Evolutionary conservation across 2,329 filamentous ascomycete genomes (phyloP).

Genomic region (Paracorniculantispora psalliotae): DNA sequence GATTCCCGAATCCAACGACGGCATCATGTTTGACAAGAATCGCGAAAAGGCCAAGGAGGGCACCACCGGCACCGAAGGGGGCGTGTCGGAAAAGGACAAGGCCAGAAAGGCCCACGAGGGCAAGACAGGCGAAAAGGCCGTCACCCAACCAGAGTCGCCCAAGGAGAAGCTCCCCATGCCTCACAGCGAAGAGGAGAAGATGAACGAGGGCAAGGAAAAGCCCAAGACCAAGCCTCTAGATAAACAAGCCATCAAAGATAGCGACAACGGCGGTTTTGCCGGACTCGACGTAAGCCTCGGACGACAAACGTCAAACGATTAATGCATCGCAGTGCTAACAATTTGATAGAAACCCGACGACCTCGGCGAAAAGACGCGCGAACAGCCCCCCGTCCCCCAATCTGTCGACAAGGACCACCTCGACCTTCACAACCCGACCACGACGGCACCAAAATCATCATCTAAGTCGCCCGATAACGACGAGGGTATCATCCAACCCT

Average conservation of each 20-base stretch:
- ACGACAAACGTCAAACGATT: constrained; percentile 22
- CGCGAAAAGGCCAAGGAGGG: constrained; percentile 73
- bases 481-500: constrained; percentile 66
- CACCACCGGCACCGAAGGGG: constrained; percentile 82
- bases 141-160: constrained; percentile 75
- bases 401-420: constrained; percentile 61
- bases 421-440: constrained; percentile 37
- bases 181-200: constrained; percentile 72
- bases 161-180: constrained; percentile 81
- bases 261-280: constrained; percentile 28
- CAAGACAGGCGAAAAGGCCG: constrained; percentile 57
- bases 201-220: constrained; percentile 37
- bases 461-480: constrained; percentile 28
- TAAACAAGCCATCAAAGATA: constrained; percentile 39
- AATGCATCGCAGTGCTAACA: not conserved
- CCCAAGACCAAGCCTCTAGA: constrained; percentile 34
- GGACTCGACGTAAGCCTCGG: constrained; percentile 32
- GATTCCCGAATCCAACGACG: constrained; percentile 63
- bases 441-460: constrained; percentile 18
- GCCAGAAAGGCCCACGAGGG: constrained; percentile 64
- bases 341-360: constrained; percentile 67
- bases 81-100: constrained; percentile 83
- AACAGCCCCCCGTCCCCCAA: constrained; percentile 64
- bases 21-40: constrained; percentile 89
- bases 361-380: constrained; percentile 72